Conservation (phyloP, 345 rosid species). For the Brassica incana region DNA sequence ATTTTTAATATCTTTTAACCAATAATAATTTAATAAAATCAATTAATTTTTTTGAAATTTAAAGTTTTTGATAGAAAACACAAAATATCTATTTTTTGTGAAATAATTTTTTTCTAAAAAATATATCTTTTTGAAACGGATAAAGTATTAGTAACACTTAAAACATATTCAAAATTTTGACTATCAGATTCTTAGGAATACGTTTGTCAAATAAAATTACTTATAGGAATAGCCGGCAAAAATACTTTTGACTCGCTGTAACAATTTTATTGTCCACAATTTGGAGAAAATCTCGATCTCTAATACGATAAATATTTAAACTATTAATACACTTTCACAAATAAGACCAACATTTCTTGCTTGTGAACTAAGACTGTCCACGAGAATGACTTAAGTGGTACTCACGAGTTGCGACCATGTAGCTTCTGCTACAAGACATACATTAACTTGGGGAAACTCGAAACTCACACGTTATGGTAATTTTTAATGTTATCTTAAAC, state of each 20-base stretch:
- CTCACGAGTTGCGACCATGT: conserved; percentile 31
- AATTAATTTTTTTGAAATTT: no score
- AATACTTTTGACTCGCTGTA: neutral
- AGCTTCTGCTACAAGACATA: conserved; percentile 33
- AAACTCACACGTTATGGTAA: conserved; percentile 6
- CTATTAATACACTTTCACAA: neutral
- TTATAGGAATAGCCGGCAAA: neutral
- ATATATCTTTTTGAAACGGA: no score
- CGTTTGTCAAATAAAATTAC: neutral
- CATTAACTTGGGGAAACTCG: conserved; percentile 30
- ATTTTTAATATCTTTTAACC: no score
- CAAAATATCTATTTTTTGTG: no score
- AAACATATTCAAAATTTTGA: neutral
- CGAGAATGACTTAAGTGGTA: conserved; percentile 32
- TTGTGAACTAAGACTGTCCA: conserved; percentile 30
- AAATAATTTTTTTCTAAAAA: no score
- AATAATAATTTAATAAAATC: no score
- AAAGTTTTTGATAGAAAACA: no score
- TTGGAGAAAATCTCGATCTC: neutral
- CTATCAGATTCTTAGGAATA: neutral
- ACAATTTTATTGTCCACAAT: neutral
- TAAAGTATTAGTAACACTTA: no score
- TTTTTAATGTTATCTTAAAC: conserved; percentile 30
- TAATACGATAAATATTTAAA: neutral
- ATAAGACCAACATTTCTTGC: conserved; percentile 33